These are phyloP conservation scores for sunflower (Helianthus annuus) DNA, from an alignment of 129 eudicot species.

Conservation along the genomic window DNA sequence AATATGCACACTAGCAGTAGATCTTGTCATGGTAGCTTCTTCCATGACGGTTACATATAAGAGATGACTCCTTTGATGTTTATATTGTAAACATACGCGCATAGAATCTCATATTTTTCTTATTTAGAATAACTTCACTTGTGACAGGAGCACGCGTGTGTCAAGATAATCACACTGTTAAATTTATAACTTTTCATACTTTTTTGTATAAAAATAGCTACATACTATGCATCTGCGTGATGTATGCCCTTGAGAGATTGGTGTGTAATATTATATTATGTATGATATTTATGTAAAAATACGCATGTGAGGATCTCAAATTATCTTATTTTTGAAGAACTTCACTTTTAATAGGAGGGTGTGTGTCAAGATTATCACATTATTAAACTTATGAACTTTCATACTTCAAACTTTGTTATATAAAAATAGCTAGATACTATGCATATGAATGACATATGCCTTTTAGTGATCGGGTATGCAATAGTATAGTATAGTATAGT, in stretches of 20 bases:
- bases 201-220: background rate
- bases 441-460: background rate
- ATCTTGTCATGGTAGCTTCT: conserved; percentile 3
- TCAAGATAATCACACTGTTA: background rate
- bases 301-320: background rate
- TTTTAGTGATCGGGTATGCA: background rate
- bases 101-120: background rate
- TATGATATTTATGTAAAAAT: background rate
- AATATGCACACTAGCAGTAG: conserved; percentile 1
- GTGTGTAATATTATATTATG: background rate
- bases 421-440: background rate
- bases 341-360: background rate
- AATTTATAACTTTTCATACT: background rate
- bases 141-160: conserved; percentile 3
- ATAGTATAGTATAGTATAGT: background rate
- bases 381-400: background rate
- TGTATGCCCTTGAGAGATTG: background rate
- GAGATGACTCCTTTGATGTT: background rate
- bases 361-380: background rate
- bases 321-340: background rate
- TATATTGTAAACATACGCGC: background rate
- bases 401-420: background rate
- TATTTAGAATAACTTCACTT: conserved; percentile 3
- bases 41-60: background rate
- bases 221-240: background rate